These are phyloP conservation scores for Fusarium ramigenum DNA, from an alignment of 2,329 filamentous ascomycete species.

Conservation along the genomic window DNA sequence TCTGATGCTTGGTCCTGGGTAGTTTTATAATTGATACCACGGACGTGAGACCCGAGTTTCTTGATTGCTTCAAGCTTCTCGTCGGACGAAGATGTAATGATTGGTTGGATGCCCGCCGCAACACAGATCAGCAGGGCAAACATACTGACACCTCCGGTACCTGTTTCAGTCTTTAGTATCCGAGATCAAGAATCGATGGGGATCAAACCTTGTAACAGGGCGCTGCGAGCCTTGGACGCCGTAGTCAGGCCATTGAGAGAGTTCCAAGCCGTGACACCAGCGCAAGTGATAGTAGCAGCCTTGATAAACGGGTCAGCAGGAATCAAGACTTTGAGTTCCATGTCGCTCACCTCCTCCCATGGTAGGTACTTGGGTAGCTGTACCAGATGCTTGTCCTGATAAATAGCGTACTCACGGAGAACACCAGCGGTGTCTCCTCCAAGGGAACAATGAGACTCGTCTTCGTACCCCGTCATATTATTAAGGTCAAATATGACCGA, in stretches of 20 bases:
- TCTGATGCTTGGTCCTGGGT: not conserved
- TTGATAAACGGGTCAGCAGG: not conserved
- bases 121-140: not conserved
- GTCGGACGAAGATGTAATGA: not conserved
- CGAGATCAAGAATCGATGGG: accelerated
- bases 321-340: accelerated
- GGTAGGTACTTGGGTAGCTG: not conserved
- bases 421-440: not conserved
- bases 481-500: not conserved
- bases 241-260: not conserved
- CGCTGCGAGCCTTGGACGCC: accelerated
- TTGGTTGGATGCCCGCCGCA: not conserved
- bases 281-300: not conserved
- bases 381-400: not conserved
- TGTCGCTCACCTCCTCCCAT: not conserved
- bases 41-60: accelerated
- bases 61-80: not conserved
- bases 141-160: not conserved
- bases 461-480: accelerated
- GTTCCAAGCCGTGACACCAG: not conserved
- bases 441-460: accelerated
- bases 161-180: not conserved
- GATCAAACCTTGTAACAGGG: accelerated
- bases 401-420: not conserved
- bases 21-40: not conserved